phyloP scores from a whole-genome alignment of 75 land plant species.

The Pinus tabuliformis region DNA sequence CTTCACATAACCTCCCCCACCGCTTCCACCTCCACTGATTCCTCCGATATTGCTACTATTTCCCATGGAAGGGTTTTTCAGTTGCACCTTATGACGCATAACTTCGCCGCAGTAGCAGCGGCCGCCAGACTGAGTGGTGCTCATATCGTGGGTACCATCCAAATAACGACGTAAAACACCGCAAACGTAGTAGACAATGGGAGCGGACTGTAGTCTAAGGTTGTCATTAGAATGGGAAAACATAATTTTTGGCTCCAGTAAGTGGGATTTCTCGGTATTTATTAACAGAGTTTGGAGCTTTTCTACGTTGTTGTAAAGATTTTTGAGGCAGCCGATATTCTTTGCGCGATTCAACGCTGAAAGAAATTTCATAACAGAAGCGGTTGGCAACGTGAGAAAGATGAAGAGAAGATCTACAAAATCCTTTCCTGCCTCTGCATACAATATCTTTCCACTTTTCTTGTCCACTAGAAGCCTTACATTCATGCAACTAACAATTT shows the following conservation, averaged over 20 bases:
- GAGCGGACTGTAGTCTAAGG: background rate
- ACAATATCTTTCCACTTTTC: background rate
- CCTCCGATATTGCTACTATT: background rate
- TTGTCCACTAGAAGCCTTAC: constrained; percentile 18
- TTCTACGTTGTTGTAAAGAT: background rate
- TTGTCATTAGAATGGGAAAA: background rate
- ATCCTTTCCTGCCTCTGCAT: constrained; percentile 1
- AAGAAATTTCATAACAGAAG: background rate
- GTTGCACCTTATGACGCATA: too few species aligned
- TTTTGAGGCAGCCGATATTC: background rate
- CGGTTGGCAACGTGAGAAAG: background rate
- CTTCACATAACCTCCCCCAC: constrained; percentile 31
- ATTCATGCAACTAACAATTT: background rate
- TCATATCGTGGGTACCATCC: too few species aligned
- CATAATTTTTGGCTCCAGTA: background rate
- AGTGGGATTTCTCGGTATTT: background rate
- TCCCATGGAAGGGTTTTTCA: too few species aligned
- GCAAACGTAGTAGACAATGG: too few species aligned
- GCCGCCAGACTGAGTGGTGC: too few species aligned
- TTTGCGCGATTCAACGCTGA: too few species aligned
- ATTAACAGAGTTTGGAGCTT: background rate
- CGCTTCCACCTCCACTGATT: background rate
- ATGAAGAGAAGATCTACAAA: background rate
- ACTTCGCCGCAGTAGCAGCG: too few species aligned
- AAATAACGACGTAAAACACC: too few species aligned